Evolutionary conservation across 1,284 basidiomycete species (phyloP).

Genomic region (Leccinum pachyderme): DNA sequence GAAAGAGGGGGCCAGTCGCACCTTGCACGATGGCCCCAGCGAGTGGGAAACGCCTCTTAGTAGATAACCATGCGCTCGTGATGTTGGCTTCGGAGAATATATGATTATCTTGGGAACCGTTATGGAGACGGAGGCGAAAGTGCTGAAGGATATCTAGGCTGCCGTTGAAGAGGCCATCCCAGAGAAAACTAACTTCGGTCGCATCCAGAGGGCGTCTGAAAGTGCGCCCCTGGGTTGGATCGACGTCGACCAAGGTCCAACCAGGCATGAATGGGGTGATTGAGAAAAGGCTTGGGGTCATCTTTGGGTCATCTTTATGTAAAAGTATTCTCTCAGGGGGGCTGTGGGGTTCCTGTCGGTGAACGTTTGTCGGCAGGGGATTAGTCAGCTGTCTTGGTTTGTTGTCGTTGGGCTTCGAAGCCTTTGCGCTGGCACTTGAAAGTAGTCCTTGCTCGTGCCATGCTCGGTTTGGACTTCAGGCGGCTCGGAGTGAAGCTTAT

Average conservation of each 20-base stretch:
- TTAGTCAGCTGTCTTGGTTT: background rate
- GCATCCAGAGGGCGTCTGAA: constrained; percentile 19
- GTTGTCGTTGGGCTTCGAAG: background rate
- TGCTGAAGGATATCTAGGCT: constrained; percentile 17
- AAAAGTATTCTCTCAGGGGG: background rate
- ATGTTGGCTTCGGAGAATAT: constrained; percentile 18
- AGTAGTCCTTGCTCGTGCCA: background rate
- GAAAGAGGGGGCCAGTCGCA: background rate
- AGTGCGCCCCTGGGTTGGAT: constrained; percentile 10
- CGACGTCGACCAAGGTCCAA: constrained; percentile 10
- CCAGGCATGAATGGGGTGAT: constrained; percentile 7
- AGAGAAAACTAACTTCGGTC: constrained; percentile 12
- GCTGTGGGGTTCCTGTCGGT: background rate
- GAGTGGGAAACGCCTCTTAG: constrained; percentile 21
- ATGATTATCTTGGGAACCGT: constrained; percentile 8
- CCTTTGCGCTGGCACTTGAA: background rate
- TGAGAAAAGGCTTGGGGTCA: constrained; percentile 4
- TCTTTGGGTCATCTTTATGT: background rate
- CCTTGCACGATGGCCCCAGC: constrained; percentile 13
- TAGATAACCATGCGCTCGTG: constrained; percentile 18
- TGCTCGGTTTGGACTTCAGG: background rate
- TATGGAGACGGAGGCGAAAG: constrained; percentile 7
- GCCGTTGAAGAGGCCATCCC: constrained; percentile 17
- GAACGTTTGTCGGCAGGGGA: background rate
- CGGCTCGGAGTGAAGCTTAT: background rate